Evolutionary conservation across 176 grass and related monocot genomes (phyloP), one percentile per base, ranked within the genome.

Genomic region (Oryza officinalis): DNA sequence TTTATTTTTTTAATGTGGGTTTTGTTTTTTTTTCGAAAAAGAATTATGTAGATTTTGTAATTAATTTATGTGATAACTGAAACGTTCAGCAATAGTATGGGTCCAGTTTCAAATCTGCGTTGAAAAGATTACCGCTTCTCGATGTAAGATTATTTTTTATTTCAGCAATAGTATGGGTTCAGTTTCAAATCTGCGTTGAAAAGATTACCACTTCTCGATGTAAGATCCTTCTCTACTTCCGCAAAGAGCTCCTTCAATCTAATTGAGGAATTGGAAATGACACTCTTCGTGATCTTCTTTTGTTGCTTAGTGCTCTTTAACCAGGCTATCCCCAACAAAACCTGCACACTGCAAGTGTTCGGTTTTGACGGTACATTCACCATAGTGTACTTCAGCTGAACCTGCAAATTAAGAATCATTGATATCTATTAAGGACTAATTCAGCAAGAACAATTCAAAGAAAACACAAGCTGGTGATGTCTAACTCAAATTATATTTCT

Each of bases 221-320:
- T 77, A 71, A 94, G 86, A 78, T 98, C 91, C 67, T 90, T 98
- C 67, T 92, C 96, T 0, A 86, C 80, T 83, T 78, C 75, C 84
- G 68, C 43, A 74, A 94, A 96, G 46, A 92, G 89, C 71, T 90
- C 82, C 81, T 94, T 94, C 77, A 96, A 75, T 75, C 91, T 90
- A 77, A 81, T 37, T 0, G 91, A 87, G 49, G 79, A 77, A 80
- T 88, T 93, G 11, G 93, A 90, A 50, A 95, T 61, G 45, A 93
- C 81, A 82, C 80, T 95, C 85, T 95, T 98, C 6, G 91, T 87
- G 63, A 98, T 61, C 80, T 90, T 96, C 82, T 94, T 98, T 85
- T 92, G 85, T 27, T 92, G 93, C 77, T 98, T 96, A 70, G 83
- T 96, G 30, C 74, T 90, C 78, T 95, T 95, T 38, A 98, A 80